Base-by-base conservation (phyloP, 176 grass and related monocot species). In the Carex scoparia region DNA sequence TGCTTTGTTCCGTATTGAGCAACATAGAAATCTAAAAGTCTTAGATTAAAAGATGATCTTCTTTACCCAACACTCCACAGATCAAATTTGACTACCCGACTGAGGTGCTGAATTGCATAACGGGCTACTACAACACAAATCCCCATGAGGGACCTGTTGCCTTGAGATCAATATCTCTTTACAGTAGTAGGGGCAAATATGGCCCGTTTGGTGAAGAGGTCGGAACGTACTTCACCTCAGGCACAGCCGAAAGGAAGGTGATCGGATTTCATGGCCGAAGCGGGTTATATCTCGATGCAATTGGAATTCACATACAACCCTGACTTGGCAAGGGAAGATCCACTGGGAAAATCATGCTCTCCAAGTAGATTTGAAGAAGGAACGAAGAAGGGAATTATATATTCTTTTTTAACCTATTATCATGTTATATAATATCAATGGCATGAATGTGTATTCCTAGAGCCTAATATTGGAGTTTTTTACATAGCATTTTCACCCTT, bases 201-300 rank as follows among this genome's bases (percentile, higher is more conserved):
- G 96, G 91, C 12, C 90, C 93, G 4, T 95, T 92, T 61, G 91
- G 91, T 48, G 88, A 90, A 18, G 93, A 98, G 85, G 69, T 86
- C 2, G 96, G 96, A 1, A 63, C 38, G 7, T 95, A 94, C 79
- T 98, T 98, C 88, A 91, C 82, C 53, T 95, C 91, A 1, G 87
- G 89, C 1, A 92, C 85, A 0, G 94, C 90, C 0, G 13, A 91
- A 81, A 93, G 93, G 33, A 98, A 98, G 83, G 90, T 94, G 48
- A 91, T 95, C 15, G 91, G 96, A 12, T 98, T 98, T 81, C 96
- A 98, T 53, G 96, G 93, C 61, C 84, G 96, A 59, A 92, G 93
- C 71, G 86, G 83, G 46, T n/a, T 74, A 62, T 98, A 89, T 85
- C 51, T 98, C 70, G 93, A 98, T 80, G 91, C 95, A 42, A 91